phyloP scores from a whole-genome alignment of 2,329 filamentous ascomycete genomes.

The Huntiella omanensis region DNA sequence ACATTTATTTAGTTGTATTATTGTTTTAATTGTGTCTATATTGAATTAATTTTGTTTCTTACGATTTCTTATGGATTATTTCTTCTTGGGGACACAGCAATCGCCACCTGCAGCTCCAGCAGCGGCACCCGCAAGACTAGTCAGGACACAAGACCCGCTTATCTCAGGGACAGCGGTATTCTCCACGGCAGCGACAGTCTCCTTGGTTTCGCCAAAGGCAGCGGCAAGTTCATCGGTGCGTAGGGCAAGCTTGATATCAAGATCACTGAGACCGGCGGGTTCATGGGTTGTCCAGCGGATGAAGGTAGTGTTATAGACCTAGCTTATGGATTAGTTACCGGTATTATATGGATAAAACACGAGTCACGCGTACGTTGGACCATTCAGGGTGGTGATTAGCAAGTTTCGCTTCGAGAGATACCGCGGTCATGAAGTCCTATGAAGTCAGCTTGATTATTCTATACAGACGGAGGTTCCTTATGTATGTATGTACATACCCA shows the following conservation, averaged over 20 bases:
- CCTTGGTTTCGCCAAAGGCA: slow-evolving; percentile 31
- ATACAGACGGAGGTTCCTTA: not conserved
- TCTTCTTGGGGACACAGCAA: slow-evolving; percentile 32
- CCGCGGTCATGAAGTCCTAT: slow-evolving; percentile 51
- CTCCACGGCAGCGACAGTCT: slow-evolving; percentile 13
- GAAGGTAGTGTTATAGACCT: slow-evolving; percentile 53
- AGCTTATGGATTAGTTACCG: not conserved
- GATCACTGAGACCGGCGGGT: slow-evolving; percentile 43
- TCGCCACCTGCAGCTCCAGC: slow-evolving; percentile 26
- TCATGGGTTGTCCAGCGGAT: slow-evolving; percentile 58
- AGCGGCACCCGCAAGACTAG: slow-evolving; percentile 28
- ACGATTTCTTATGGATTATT: not conserved
- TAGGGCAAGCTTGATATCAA: slow-evolving; percentile 42
- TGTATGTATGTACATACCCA: slow-evolving; percentile 33
- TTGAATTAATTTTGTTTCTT: slow-evolving; percentile 1
- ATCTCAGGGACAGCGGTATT: slow-evolving; percentile 15
- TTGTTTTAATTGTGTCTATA: slow-evolving; percentile 6
- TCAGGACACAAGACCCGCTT: slow-evolving; percentile 17
- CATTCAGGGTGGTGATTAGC: slow-evolving; percentile 59
- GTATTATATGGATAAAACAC: not conserved
- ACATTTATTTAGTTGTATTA: slow-evolving; percentile 11
- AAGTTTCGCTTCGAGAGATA: slow-evolving; percentile 47
- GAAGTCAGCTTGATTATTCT: not conserved
- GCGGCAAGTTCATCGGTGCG: slow-evolving; percentile 41
- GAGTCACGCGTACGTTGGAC: slow-evolving; percentile 39